Evolutionary conservation across 768 basidiomycete genomes (phyloP).

Genomic region (Mycena rosella): DNA sequence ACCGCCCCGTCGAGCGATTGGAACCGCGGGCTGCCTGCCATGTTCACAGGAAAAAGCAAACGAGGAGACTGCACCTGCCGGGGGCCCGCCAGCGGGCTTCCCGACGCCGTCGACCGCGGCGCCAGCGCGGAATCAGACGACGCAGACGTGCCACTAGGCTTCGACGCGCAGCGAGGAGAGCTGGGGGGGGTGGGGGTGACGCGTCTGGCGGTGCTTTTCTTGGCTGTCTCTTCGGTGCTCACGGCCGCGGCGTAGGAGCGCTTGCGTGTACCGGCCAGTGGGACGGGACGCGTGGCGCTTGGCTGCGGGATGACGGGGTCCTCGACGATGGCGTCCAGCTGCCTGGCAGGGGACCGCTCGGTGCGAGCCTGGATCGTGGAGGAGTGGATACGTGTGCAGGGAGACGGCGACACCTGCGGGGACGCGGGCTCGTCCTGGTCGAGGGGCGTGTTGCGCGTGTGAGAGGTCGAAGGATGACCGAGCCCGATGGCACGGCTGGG

Average conservation of each 20-base stretch:
- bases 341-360: conserved; percentile 12
- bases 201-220: conserved; percentile 14
- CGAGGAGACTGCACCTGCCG: conserved; percentile 33
- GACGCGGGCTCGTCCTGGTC: not conserved
- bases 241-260: conserved; percentile 15
- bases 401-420: not conserved
- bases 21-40: conserved; percentile 31
- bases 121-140: conserved; percentile 12
- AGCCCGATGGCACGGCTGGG: conserved; percentile 20
- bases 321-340: conserved; percentile 15
- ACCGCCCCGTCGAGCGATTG: conserved; percentile 33
- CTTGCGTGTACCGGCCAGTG: not conserved
- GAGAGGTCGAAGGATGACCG: conserved; percentile 22
- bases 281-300: not conserved
- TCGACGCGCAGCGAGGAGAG: conserved; percentile 24
- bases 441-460: not conserved
- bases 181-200: conserved; percentile 12
- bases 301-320: conserved; percentile 6
- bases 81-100: conserved; percentile 26
- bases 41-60: conserved; percentile 15
- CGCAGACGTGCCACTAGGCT: not conserved
- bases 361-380: conserved; percentile 23
- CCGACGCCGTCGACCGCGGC: conserved; percentile 25
- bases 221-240: not conserved
- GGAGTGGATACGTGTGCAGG: conserved; percentile 14